Conservation (phyloP, 2,329 filamentous ascomycete genomes). For the Ascochyta fabae region DNA sequence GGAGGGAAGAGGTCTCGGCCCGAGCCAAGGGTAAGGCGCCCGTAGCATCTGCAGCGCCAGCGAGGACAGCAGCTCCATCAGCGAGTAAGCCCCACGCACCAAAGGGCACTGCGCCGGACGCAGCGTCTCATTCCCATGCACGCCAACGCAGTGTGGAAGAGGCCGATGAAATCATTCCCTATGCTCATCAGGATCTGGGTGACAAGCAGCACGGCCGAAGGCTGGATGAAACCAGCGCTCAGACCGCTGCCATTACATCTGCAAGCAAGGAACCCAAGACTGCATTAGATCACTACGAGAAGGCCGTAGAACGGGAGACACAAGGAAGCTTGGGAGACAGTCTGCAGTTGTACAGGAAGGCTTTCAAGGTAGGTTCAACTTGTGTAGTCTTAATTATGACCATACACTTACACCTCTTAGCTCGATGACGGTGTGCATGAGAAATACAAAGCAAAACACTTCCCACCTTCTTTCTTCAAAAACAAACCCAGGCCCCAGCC, state of each 20-base stretch:
- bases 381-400: neutral
- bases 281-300: constrained; percentile 91
- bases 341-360: constrained; percentile 83
- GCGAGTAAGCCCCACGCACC: constrained; percentile 30
- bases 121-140: constrained; percentile 29
- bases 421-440: constrained; percentile 86
- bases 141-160: constrained; percentile 41
- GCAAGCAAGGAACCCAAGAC: constrained; percentile 65
- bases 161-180: constrained; percentile 51
- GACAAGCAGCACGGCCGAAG: constrained; percentile 54
- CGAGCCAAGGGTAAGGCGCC: constrained; percentile 50
- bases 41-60: constrained; percentile 20
- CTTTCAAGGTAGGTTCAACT: constrained; percentile 72
- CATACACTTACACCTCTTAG: constrained; percentile 52
- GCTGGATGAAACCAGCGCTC: constrained; percentile 52
- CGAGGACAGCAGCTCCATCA: constrained; percentile 24
- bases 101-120: constrained; percentile 36
- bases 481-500: constrained; percentile 26
- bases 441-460: constrained; percentile 89
- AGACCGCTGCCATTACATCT: constrained; percentile 36
- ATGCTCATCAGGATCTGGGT: constrained; percentile 54
- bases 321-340: constrained; percentile 89
- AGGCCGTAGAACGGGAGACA: constrained; percentile 85
- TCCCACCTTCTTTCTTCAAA: constrained; percentile 66
- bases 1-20: constrained; percentile 78